Conservation (phyloP, 768 basidiomycete genomes). For the Boletus rubropictus region DNA sequence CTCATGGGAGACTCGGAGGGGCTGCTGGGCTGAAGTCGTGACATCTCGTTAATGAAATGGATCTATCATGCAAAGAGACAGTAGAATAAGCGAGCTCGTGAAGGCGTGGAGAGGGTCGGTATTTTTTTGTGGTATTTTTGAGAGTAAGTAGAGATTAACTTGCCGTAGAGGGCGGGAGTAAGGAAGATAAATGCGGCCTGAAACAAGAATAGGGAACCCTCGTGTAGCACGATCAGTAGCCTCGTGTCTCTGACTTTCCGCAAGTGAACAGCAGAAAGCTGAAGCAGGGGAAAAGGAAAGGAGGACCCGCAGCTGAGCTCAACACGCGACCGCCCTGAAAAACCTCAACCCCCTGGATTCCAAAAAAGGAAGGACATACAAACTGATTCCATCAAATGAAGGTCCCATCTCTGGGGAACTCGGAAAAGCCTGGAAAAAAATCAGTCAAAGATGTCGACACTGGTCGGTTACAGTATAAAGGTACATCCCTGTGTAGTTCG, state of each 20-base stretch:
- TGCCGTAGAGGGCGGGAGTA: slow-evolving; percentile 17
- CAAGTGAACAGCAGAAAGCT: slow-evolving; percentile 29
- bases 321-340: slow-evolving; percentile 32
- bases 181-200: slow-evolving; percentile 16
- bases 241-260: slow-evolving; percentile 47
- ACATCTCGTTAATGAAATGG: slow-evolving; percentile 33
- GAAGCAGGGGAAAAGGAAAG: slow-evolving; percentile 19
- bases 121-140: slow-evolving; percentile 20
- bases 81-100: slow-evolving; percentile 27
- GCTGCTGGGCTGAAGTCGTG: slow-evolving; percentile 30
- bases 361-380: slow-evolving; percentile 26
- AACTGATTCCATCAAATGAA: slow-evolving; percentile 16
- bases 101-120: slow-evolving; percentile 25
- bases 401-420: slow-evolving; percentile 2
- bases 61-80: slow-evolving; percentile 27
- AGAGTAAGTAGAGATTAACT: slow-evolving; percentile 16
- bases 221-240: slow-evolving; percentile 40
- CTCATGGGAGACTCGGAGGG: slow-evolving; percentile 30
- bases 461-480: no score
- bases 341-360: slow-evolving; percentile 27
- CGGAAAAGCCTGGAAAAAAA: neutral
- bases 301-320: slow-evolving; percentile 12
- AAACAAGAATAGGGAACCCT: slow-evolving; percentile 36
- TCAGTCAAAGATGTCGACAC: no score
- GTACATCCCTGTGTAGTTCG: neutral